Evolutionary conservation across 768 basidiomycete genomes (phyloP).

Genomic region (Baorangia bicolor): DNA sequence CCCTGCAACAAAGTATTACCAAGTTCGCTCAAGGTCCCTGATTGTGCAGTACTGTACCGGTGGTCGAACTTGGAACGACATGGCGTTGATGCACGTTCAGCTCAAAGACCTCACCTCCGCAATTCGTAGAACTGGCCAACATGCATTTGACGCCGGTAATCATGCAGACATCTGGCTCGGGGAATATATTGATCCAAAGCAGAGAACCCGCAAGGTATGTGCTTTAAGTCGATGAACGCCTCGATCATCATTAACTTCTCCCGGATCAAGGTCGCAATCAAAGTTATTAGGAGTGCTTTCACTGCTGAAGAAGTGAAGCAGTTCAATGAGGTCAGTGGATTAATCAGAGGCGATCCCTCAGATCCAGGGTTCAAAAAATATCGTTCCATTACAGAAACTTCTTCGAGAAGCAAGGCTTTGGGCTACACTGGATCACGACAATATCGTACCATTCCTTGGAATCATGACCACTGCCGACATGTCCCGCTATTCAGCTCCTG

Average conservation of each 20-base stretch:
- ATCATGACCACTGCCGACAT: slow-evolving; percentile 17
- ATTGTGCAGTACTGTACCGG: background rate
- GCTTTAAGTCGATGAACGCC: background rate
- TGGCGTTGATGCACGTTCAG: slow-evolving; percentile 19
- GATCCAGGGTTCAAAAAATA: background rate
- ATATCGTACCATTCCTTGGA: slow-evolving; percentile 28
- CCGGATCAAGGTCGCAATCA: slow-evolving; percentile 25
- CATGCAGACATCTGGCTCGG: slow-evolving; percentile 27
- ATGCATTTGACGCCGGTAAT: slow-evolving; percentile 19
- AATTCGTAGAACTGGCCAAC: slow-evolving; percentile 13
- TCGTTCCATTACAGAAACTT: slow-evolving; percentile 20
- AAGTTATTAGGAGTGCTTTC: slow-evolving; percentile 25
- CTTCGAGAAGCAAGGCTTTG: slow-evolving; percentile 29
- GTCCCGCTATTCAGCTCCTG: slow-evolving; percentile 17
- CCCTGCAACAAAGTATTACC: background rate
- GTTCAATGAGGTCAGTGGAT: slow-evolving; percentile 20
- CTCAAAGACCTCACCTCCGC: slow-evolving; percentile 22
- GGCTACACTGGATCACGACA: slow-evolving; percentile 21
- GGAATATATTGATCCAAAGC: slow-evolving; percentile 13
- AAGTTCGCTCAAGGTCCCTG: background rate
- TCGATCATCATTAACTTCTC: background rate
- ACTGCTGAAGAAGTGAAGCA: slow-evolving; percentile 13
- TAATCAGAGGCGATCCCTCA: background rate
- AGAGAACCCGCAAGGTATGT: slow-evolving; percentile 7
- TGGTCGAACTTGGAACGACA: background rate